phyloP scores from a whole-genome alignment of 768 basidiomycete species.

The Amyloporia xantha region DNA sequence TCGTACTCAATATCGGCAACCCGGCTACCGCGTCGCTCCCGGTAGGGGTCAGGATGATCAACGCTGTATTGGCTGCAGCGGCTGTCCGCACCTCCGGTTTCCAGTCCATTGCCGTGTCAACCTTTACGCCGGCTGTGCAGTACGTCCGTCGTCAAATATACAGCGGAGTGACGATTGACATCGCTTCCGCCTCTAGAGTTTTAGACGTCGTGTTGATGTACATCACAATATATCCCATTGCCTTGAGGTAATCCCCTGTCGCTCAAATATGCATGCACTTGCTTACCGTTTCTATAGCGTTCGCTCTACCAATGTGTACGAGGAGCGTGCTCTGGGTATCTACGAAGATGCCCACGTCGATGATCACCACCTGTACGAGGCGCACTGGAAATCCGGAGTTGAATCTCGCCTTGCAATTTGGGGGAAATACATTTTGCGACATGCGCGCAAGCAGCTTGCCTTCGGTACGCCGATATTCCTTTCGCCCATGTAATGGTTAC shows the following conservation, averaged over 20 bases:
- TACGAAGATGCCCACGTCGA: slow-evolving; percentile 33
- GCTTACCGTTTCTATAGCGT: slow-evolving; percentile 24
- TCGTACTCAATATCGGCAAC: slow-evolving; percentile 82
- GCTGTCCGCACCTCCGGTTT: slow-evolving; percentile 88
- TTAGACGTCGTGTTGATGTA: slow-evolving; percentile 93
- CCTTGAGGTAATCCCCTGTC: slow-evolving; percentile 49
- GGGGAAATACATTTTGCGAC: slow-evolving; percentile 33
- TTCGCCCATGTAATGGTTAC: not conserved
- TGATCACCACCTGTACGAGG: slow-evolving; percentile 24
- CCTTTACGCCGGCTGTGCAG: slow-evolving; percentile 83
- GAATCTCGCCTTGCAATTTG: slow-evolving; percentile 28
- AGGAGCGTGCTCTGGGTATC: slow-evolving; percentile 45
- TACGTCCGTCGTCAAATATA: slow-evolving; percentile 27
- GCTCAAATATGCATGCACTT: not conserved
- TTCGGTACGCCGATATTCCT: slow-evolving; percentile 29
- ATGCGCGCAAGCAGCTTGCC: slow-evolving; percentile 42
- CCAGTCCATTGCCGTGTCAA: slow-evolving; percentile 55
- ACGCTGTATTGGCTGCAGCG: slow-evolving; percentile 70
- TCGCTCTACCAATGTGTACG: slow-evolving; percentile 43
- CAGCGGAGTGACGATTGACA: not conserved
- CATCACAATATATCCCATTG: slow-evolving; percentile 73
- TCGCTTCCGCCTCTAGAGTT: slow-evolving; percentile 41
- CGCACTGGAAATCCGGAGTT: slow-evolving; percentile 20
- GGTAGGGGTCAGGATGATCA: slow-evolving; percentile 56
- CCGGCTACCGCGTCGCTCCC: slow-evolving; percentile 62